Percentiles rank a stretch among this genome's conserved stretches.
Evolutionary conservation across 371 early-diverging fungal species (phyloP).

Genomic region (Paraphysoderma sedebokerense): DNA sequence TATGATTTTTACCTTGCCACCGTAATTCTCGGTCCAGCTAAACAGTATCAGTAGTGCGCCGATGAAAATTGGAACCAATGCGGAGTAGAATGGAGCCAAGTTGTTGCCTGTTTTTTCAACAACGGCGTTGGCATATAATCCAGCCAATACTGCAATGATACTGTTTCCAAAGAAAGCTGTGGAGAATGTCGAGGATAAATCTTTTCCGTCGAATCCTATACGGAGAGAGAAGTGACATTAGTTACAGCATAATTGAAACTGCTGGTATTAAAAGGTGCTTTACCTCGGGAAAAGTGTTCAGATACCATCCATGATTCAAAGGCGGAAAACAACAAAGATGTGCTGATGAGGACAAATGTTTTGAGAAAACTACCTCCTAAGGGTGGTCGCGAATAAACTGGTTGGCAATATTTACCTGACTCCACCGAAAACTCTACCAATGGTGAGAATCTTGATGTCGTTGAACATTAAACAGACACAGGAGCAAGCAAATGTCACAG

Average conservation of each 20-base stretch:
- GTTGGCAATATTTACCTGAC: no score
- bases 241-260: not conserved
- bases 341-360: no score
- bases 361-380: no score
- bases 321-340: slow-evolving; percentile 20
- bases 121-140: slow-evolving; percentile 11
- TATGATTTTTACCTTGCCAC: slow-evolving; percentile 2
- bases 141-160: slow-evolving; percentile 1
- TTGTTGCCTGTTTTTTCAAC: slow-evolving; percentile 6
- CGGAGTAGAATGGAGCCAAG: slow-evolving; percentile 14
- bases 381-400: no score
- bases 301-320: slow-evolving; percentile 29
- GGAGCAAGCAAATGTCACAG: slow-evolving; percentile 13
- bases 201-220: no score
- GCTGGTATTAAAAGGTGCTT: not conserved
- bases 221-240: no score
- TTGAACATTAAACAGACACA: slow-evolving; percentile 15
- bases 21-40: slow-evolving; percentile 25
- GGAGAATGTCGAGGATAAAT: slow-evolving; percentile 17
- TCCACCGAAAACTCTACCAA: slow-evolving; percentile 24
- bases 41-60: slow-evolving; percentile 7
- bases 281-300: slow-evolving; percentile 15
- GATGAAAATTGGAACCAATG: slow-evolving; percentile 7
- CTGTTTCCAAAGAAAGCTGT: not conserved
- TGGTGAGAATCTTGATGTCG: slow-evolving; percentile 8